Conservation (phyloP, 2,329 filamentous ascomycete species). For the Trichoderma arundinaceum region DNA sequence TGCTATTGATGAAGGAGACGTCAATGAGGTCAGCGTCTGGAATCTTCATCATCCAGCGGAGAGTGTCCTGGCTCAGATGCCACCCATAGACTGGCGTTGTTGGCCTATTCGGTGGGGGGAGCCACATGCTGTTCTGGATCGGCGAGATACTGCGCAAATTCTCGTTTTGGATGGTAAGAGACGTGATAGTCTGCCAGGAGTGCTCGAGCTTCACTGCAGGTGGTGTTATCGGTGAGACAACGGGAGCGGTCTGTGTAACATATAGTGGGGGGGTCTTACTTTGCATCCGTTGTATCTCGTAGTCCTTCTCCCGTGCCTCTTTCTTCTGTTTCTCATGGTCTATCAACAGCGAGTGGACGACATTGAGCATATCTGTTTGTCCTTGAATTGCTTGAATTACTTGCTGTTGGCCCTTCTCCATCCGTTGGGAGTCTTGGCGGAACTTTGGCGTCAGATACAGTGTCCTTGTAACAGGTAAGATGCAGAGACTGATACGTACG, state of each 20-base stretch:
- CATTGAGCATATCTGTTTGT: neutral
- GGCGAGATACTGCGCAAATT: neutral
- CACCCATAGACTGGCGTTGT: neutral
- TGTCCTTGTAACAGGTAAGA: neutral
- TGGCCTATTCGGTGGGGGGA: neutral
- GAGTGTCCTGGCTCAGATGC: neutral
- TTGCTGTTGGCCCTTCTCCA: neutral
- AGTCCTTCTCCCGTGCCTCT: neutral
- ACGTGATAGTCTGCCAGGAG: neutral
- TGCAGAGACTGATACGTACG: neutral
- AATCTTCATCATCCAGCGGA: neutral
- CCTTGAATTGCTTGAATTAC: neutral
- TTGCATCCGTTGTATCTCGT: constrained; percentile 15
- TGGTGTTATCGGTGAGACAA: neutral
- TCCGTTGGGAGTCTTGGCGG: neutral
- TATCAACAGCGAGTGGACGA: constrained; percentile 14
- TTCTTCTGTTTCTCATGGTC: constrained; percentile 18
- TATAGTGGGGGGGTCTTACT: neutral
- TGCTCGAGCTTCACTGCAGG: neutral
- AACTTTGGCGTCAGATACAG: neutral
- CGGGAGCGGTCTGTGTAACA: too few relatives aligned
- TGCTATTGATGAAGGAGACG: neutral
- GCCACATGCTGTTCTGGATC: neutral
- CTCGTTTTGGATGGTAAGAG: neutral
- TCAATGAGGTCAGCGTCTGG: neutral